Evolutionary conservation across 441 rosid species (phyloP).

Genomic region (Mallotus repandus): DNA sequence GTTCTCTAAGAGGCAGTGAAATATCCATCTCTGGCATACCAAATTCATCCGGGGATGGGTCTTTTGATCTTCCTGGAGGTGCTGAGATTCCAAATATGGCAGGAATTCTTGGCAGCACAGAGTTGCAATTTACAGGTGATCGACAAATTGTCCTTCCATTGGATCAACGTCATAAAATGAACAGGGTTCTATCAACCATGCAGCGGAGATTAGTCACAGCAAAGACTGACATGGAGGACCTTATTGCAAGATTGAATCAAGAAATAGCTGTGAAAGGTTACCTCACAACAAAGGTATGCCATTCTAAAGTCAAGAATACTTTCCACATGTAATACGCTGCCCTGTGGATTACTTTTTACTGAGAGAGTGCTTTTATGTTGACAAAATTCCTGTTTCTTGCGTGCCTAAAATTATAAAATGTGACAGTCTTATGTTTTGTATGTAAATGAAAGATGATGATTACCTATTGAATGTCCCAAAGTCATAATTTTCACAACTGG

Average conservation of each 20-base stretch:
- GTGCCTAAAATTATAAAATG: not conserved
- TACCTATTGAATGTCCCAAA: not conserved
- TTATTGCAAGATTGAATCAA: slow-evolving; percentile 88
- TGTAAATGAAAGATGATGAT: slow-evolving; percentile 2
- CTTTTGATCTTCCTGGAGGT: slow-evolving; percentile 49
- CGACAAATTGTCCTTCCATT: slow-evolving; percentile 67
- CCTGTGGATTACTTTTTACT: slow-evolving; percentile 5
- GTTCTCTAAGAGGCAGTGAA: slow-evolving; percentile 61
- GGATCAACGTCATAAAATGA: slow-evolving; percentile 81
- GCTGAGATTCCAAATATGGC: slow-evolving; percentile 39
- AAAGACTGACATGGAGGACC: slow-evolving; percentile 99
- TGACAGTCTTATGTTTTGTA: not conserved
- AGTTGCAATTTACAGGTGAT: slow-evolving; percentile 46
- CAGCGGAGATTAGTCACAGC: slow-evolving; percentile 74
- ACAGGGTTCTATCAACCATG: slow-evolving; percentile 68
- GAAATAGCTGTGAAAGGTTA: slow-evolving; percentile 87
- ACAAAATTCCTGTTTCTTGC: not conserved
- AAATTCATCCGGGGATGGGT: slow-evolving; percentile 59
- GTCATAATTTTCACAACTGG: not conserved
- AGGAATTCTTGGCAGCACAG: slow-evolving; percentile 38
- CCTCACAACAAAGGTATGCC: slow-evolving; percentile 77
- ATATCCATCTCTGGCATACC: slow-evolving; percentile 54
- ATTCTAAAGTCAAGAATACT: slow-evolving; percentile 10
- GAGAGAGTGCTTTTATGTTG: not conserved
- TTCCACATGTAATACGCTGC: not conserved